Evolutionary conservation across 2,329 filamentous ascomycete genomes (phyloP), one percentile per base, ranked within the genome.

Genomic region (Alternaria dauci): DNA sequence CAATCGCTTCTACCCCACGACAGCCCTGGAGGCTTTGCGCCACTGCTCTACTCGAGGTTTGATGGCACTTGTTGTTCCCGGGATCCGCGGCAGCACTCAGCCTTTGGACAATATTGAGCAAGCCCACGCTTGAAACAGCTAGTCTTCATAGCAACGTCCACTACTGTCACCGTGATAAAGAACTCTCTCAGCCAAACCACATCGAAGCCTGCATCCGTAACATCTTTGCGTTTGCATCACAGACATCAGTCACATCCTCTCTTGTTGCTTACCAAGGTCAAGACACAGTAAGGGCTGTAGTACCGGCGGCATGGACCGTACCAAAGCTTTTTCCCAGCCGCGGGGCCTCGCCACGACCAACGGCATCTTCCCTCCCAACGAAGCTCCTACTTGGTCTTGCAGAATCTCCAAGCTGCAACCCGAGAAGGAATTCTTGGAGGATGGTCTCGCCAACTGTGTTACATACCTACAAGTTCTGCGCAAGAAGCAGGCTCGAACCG

Each of bases 391-490:
- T 18, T 30, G 46, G 25, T 36, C 52, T 11, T 16, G 28, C 6
- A 48, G 61, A 20, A 25, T 74, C 20, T 48, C 52, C n/a, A 57
- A 39, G 44, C 61, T 76, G 12, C 61, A 63, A 11, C 58, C 58
- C 4, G 72, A 77, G 44, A 71, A 70, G 39, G 52, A 56, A 0
- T 62, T 75, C 8, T 59, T 78, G 11, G 72, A 76, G 16, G 63
- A 62, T 34, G 62, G 69, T 9, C 69, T 78, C 34, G 73, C 73
- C 42, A 75, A 73, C 42, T 76, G 74, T 28, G 71, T 68, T 14
- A 74, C 66, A 3, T 77, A 71, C 34, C 63, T 78, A 14, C 70
- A 74, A 43, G 70, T 67, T 11, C 67, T 78, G 16, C 72, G 72
- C 44, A 73, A 75, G 55, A 74, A 71, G 63, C 74, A 72, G 50